These are phyloP conservation scores for Pleurotus salmoneostramineus DNA, from an alignment of 768 basidiomycete species.

Conservation along the genomic window DNA sequence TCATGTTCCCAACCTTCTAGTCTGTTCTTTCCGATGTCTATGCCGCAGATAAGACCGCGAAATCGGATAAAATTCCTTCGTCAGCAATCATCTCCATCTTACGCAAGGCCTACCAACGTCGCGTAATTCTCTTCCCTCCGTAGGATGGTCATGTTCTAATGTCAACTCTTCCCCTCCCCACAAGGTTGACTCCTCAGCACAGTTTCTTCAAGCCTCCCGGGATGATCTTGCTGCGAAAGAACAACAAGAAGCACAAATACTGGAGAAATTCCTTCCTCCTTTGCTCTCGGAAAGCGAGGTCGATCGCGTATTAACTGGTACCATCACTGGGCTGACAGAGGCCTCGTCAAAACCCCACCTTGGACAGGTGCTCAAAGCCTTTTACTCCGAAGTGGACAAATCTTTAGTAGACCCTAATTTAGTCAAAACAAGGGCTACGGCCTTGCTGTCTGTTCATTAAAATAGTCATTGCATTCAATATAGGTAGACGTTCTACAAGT, in stretches of 20 bases:
- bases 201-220: conserved; percentile 55
- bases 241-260: conserved; percentile 47
- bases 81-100: conserved; percentile 49
- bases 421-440: conserved; percentile 49
- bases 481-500: too few species aligned
- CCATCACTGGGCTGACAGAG: conserved; percentile 26
- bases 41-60: conserved; percentile 54
- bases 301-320: conserved; percentile 43
- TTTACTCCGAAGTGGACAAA: conserved; percentile 60
- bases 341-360: conserved; percentile 29
- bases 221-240: conserved; percentile 65
- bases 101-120: conserved; percentile 52
- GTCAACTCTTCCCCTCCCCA: background rate
- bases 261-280: conserved; percentile 58
- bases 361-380: conserved; percentile 56
- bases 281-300: conserved; percentile 52
- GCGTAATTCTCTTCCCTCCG: conserved; percentile 39
- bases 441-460: conserved; percentile 23
- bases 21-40: conserved; percentile 70
- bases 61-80: conserved; percentile 36
- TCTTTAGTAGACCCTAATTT: conserved; percentile 51
- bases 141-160: conserved; percentile 1
- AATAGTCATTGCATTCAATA: too few species aligned
- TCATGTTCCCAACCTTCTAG: conserved; percentile 25
- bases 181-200: conserved; percentile 56